Base-by-base conservation (phyloP, 371 early-diverging fungal genomes). In the Lichtheimia ramosa region DNA sequence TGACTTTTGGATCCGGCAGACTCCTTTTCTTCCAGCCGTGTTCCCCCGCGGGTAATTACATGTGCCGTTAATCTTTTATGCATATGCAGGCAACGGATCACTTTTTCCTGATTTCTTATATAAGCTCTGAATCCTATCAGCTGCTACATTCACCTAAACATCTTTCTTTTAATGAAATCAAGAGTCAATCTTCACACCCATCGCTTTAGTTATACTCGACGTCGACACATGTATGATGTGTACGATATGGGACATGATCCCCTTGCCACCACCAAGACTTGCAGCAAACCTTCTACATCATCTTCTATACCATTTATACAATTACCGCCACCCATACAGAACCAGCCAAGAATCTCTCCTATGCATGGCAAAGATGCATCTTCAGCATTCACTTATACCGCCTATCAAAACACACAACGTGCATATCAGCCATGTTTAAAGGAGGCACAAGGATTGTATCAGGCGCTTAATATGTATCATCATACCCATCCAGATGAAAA, bases 391-490 rank as follows among this genome's bases (percentile, higher is more conserved):
- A 58, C 23, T 4, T 10, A 24, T 21, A 25, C 59, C 18, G 46
- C 46, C 43, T 42, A 49, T 21, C n/a, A 43, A 8, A 49, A 27
- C n/a, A 51, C 51, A 15, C 28, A 51, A 42, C 49, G 41, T n/a
- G 61, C 63, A 5, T 70, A 65, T 20, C 48, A 56, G 23, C 63
- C 70, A 28, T 68, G 55, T 13, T 68, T 71, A 24, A 67, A 51
- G 18, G 73, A 78, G 58, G 79, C 75, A 1, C 61, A 64, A 25
- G 52, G 64, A 18, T 48, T 78, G 5, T 53, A 73, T 14, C 65
- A 65, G 28, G 79, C 79, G n/a, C 70, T 78, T 18, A 64, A 75
- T 43, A 21, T 69, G 34, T 34, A 34, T 10, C 34, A 34, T 34
- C 10, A 34, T 34, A 34, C 34, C n/a, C 75, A 73, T 65, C 57